A percentile compares a stretch with the other conserved stretches of the same genome.
These are phyloP conservation scores for Neofusicoccum cordaticola DNA, from an alignment of 2,329 filamentous ascomycete genomes.

Conservation along the genomic window DNA sequence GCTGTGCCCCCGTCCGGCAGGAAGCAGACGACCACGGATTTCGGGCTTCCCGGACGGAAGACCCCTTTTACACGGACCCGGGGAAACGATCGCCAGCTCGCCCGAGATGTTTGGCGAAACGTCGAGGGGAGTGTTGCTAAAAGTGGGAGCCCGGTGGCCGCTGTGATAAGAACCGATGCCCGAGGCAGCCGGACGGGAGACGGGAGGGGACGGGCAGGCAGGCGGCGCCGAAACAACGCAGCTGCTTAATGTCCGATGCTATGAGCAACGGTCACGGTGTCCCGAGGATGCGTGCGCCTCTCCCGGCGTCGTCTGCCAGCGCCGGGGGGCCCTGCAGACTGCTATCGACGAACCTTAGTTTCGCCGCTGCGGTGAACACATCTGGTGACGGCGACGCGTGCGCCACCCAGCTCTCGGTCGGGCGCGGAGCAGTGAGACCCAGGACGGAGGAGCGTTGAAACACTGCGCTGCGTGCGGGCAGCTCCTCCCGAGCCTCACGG, in stretches of 20 bases:
- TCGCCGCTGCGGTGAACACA: not conserved
- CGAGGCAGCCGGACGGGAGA: not conserved
- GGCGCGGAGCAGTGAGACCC: not conserved
- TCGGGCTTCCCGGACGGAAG: not conserved
- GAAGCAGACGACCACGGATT: not conserved
- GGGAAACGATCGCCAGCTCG: slow-evolving; percentile 3
- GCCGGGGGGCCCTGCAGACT: not conserved
- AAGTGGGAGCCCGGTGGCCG: not conserved
- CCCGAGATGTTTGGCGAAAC: not conserved
- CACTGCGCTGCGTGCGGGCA: not conserved
- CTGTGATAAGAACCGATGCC: not conserved
- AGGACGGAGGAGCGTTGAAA: not conserved
- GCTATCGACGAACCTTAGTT: not conserved
- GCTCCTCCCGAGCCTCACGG: not conserved
- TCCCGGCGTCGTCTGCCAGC: not conserved
- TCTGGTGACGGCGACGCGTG: not conserved
- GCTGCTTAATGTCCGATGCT: slow-evolving; percentile 1
- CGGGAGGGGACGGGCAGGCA: not conserved
- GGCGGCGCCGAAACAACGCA: not conserved
- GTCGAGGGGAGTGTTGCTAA: not conserved
- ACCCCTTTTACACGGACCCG: not conserved
- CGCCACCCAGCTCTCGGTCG: not conserved
- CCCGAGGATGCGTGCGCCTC: not conserved
- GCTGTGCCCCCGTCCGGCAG: not conserved
- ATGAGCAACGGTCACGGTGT: not conserved